Evolutionary conservation across 2,329 filamentous ascomycete species (phyloP).

Genomic region (Taxawa tesnikishii): DNA sequence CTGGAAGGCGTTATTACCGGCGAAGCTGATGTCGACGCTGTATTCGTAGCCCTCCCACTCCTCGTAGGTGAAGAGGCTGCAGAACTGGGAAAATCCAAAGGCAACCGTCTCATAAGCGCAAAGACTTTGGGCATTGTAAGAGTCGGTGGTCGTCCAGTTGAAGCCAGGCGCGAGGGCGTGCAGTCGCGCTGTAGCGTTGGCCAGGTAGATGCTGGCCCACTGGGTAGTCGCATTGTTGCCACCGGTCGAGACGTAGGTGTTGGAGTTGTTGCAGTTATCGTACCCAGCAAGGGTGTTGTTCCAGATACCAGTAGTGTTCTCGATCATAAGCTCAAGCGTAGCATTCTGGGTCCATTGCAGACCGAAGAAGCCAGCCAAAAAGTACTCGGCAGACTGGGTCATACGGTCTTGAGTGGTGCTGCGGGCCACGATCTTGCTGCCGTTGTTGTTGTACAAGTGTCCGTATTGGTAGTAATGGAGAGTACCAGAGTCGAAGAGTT

Average conservation of each 20-base stretch:
- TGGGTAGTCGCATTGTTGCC: slow-evolving; percentile 41
- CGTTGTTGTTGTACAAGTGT: slow-evolving; percentile 53
- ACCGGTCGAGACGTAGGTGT: slow-evolving; percentile 28
- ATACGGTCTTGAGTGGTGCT: slow-evolving; percentile 69
- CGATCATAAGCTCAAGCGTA: slow-evolving; percentile 61
- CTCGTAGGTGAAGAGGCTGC: slow-evolving; percentile 59
- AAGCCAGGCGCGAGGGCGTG: slow-evolving; percentile 24
- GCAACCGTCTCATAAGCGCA: slow-evolving; percentile 72
- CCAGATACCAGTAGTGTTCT: slow-evolving; percentile 28
- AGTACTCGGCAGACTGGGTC: slow-evolving; percentile 66
- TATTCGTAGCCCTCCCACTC: slow-evolving; percentile 67
- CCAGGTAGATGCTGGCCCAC: slow-evolving; percentile 56
- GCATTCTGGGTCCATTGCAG: slow-evolving; percentile 61
- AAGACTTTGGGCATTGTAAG: slow-evolving; percentile 56
- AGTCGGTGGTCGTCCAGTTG: slow-evolving; percentile 52
- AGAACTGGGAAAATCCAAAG: slow-evolving; percentile 63
- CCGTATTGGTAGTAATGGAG: slow-evolving; percentile 63
- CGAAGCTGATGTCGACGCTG: slow-evolving; percentile 50
- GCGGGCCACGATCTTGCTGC: slow-evolving; percentile 59
- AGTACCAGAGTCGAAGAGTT: slow-evolving; percentile 59
- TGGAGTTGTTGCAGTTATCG: slow-evolving; percentile 52
- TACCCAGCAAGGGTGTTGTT: slow-evolving; percentile 64
- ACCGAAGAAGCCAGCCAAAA: slow-evolving; percentile 68
- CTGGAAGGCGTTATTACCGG: slow-evolving; percentile 47
- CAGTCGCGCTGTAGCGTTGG: slow-evolving; percentile 51